Evolutionary conservation across 2,329 filamentous ascomycete genomes (phyloP), one percentile per base, ranked within the genome.

Genomic region (Monosporascus ibericus): DNA sequence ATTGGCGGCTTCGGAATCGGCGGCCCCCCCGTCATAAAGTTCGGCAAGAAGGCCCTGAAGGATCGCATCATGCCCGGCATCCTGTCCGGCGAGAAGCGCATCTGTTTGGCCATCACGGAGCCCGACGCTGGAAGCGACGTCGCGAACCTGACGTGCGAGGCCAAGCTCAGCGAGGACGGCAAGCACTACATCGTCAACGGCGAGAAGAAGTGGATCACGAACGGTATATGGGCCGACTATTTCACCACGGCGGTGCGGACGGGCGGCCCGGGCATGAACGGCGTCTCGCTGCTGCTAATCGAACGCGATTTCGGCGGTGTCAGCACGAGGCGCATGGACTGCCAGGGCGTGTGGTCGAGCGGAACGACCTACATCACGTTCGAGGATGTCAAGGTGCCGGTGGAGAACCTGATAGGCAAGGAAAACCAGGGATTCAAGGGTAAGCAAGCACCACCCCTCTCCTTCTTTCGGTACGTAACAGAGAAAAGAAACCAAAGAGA

Each of bases 191-290:
- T 97, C 62, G 94, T 99, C 73, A 99, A 97, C 67, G 94, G 94
- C 51, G 92, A 96, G 83, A 97, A 99, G 87, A 99, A 99, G 77
- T 97, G 94, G 92, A 97, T 97, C 72, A 97, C 92, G 65, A 99
- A 99, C 74, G 94, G 94, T 66, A 84, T 96, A 65, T 96, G 91
- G 90, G 83, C 80, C 57, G 94, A 99, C 72, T 99, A 97, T 77
- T 97, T 97, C 78, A 97, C 94, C 51, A 95, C 90, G 15, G 94
- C 92, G 25, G 94, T 99, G 39, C 87, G 94, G 55, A 99, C 94
- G 14, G 91, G 88, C 58, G 87, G 85, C 36, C 77, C 82, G 24
- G 94, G 94, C 60, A 97, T 96, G 92, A 92, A 92, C 67, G 94
- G 94, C 55, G 80, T 99, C 56, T 90, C 85, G 30, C 81, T 97